phyloP scores from a whole-genome alignment of 352 stramenopile genomes.

The Aphanomyces invadans region DNA sequence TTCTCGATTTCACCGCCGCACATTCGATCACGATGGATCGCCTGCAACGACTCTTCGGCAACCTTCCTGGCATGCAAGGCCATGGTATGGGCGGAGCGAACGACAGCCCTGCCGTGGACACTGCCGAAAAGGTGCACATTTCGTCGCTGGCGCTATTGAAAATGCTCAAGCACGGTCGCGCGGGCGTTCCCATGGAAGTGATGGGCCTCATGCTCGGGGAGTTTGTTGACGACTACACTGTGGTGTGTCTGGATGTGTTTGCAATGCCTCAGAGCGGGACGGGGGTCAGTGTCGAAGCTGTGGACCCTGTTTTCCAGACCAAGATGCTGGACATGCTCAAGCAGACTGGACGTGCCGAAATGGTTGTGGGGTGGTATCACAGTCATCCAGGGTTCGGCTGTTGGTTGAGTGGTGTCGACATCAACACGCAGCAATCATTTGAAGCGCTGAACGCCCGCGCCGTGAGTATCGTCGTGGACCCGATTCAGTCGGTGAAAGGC shows the following conservation, averaged over 20 bases:
- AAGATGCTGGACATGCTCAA: conserved; percentile 99
- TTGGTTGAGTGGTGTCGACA: conserved; percentile 98
- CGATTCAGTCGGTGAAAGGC: conserved; percentile 98
- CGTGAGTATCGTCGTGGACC: conserved; percentile 99
- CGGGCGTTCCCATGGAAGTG: conserved; percentile 99
- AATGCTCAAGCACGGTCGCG: conserved; percentile 99
- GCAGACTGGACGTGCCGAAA: conserved; percentile 93
- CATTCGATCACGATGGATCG: conserved; percentile 53
- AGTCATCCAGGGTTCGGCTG: conserved; percentile 99
- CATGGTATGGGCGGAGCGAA: conserved; percentile 50
- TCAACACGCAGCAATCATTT: conserved; percentile 99
- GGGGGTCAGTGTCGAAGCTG: conserved; percentile 93
- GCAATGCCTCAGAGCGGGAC: conserved; percentile 98
- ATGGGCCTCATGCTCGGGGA: conserved; percentile 99
- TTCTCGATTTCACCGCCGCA: conserved; percentile 3
- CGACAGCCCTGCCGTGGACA: conserved; percentile 93
- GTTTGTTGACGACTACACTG: conserved; percentile 99
- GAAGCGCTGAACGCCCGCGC: conserved; percentile 96
- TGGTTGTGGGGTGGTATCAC: conserved; percentile 98
- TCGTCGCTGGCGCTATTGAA: conserved; percentile 98
- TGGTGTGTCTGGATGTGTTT: conserved; percentile 99
- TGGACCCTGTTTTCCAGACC: conserved; percentile 99
- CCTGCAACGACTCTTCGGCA: conserved; percentile 80
- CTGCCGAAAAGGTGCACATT: conserved; percentile 99
- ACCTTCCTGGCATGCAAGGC: conserved; percentile 63